Evolutionary conservation across 495 filamentous ascomycete genomes (phyloP), one percentile per base, ranked within the genome.

Genomic region (Hypoxylon fuscum): DNA sequence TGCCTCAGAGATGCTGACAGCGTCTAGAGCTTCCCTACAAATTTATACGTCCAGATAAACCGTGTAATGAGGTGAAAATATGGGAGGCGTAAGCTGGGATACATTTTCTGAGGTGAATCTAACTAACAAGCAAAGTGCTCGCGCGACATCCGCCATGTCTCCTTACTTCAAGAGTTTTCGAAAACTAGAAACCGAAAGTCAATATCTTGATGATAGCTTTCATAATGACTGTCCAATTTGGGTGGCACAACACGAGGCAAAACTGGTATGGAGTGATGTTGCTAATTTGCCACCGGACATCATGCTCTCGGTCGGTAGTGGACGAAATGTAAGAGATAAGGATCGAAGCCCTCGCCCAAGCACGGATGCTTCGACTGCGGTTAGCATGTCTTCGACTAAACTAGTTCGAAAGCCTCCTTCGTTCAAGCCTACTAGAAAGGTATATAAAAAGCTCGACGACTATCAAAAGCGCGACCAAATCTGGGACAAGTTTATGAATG

Each of bases 41-140:
- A 17, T 79, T 84, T 49, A 63, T 78, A 42, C 66, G 81, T 2
- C 74, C 75, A 6, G 72, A 79, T 25, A 65, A 69, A 7, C 70
- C 74, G 1, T 32, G 51, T 0, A 68, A 63, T 12, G 79, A 82
- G 42, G 34, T 82, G 4, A 80, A 77, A 52, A 66, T 75, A 1
- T 84, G 81, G 81, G 78, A 85, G 71, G 78, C 74, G 76, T 80
- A 71, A 52, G 76, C 55, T 4, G 22, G 1, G 12, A 2, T 14
- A 15, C 34, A 1, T 35, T 21, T 14, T 37, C 57, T 25, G 10
- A 35, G 29, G 12, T 10, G 21, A 48, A 18, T 40, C 17, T 5
- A 31, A 42, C 45, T 69, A 37, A 69, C 41, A 18, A 14, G 23
- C 73, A 5, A 42, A 55, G 51, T 29, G 77, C 76, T 11, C 70